Conservation (phyloP, 1,139 yeast species). For the Pichia sp. region DNA sequence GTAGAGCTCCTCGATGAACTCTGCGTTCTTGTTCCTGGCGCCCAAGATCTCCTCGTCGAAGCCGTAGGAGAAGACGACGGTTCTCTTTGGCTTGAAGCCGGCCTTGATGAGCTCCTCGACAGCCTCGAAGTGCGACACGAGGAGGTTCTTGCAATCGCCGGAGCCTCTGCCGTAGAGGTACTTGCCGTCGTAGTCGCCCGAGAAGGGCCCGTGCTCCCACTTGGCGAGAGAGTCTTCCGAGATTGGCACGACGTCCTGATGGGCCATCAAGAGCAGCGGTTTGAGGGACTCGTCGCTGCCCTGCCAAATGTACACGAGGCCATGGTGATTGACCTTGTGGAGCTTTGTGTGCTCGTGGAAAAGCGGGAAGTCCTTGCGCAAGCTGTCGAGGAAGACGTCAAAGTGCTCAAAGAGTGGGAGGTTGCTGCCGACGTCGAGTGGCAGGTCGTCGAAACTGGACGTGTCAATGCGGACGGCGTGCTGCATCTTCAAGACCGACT, state of each 20-base stretch:
- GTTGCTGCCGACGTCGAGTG: constrained; percentile 34
- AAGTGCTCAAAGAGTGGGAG: constrained; percentile 40
- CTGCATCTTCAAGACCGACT: constrained; percentile 37
- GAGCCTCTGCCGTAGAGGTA: constrained; percentile 44
- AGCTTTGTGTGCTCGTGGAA: constrained; percentile 47
- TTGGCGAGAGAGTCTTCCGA: constrained; percentile 37
- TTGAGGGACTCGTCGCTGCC: constrained; percentile 43
- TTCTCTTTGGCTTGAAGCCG: constrained; percentile 40
- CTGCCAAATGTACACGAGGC: constrained; percentile 62
- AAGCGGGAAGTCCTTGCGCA: constrained; percentile 55
- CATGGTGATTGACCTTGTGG: constrained; percentile 60
- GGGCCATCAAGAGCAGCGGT: constrained; percentile 45
- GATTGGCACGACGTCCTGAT: constrained; percentile 51
- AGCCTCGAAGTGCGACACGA: constrained; percentile 41
- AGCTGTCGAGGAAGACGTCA: constrained; percentile 49
- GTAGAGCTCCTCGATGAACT: constrained; percentile 33
- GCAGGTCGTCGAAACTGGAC: constrained; percentile 40
- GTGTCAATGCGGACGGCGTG: constrained; percentile 46
- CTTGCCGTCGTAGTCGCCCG: constrained; percentile 40
- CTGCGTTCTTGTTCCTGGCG: constrained; percentile 29
- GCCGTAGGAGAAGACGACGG: constrained; percentile 43
- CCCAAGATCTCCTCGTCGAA: constrained; percentile 48
- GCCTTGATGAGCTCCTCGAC: constrained; percentile 39
- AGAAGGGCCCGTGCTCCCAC: constrained; percentile 45
- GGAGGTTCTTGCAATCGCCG: constrained; percentile 44